phyloP scores from a whole-genome alignment of 108 stramenopile genomes.

The Licmophora abbreviata region DNA sequence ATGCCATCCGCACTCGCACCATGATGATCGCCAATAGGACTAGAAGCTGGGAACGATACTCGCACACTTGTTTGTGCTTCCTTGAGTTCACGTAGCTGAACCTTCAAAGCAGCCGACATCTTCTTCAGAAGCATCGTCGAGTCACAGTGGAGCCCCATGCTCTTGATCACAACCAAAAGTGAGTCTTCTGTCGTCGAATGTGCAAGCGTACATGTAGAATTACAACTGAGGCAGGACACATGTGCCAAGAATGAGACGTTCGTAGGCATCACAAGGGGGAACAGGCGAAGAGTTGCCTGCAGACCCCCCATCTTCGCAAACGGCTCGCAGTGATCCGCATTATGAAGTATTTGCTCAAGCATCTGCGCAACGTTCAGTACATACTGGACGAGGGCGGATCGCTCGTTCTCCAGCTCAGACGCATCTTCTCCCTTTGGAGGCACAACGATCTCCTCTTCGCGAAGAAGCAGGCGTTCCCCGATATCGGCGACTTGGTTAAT shows the following conservation, averaged over 20 bases:
- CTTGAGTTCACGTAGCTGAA: constrained; percentile 22
- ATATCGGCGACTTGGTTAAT: constrained; percentile 57
- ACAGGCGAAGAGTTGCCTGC: constrained; percentile 59
- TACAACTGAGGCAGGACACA: constrained; percentile 64
- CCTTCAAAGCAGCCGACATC: constrained; percentile 31
- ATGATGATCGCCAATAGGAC: too few species aligned
- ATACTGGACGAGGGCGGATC: constrained; percentile 80
- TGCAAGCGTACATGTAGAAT: constrained; percentile 58
- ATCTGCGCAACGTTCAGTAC: constrained; percentile 77
- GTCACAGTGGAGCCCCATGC: constrained; percentile 47
- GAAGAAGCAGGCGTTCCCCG: constrained; percentile 33
- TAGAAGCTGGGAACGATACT: constrained; percentile 1
- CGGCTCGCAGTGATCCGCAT: constrained; percentile 64
- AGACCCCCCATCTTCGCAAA: constrained; percentile 77
- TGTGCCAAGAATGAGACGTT: constrained; percentile 66
- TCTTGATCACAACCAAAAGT: constrained; percentile 49
- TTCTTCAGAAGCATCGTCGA: constrained; percentile 46
- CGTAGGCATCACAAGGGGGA: constrained; percentile 57
- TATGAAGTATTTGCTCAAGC: constrained; percentile 80
- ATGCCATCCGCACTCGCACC: constrained; percentile 32
- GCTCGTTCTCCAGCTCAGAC: constrained; percentile 36
- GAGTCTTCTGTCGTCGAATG: constrained; percentile 71
- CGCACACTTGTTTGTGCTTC: constrained; percentile 9
- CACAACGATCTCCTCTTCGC: constrained; percentile 32
- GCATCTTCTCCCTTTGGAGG: too few species aligned